Base-by-base conservation (phyloP, 495 filamentous ascomycete genomes). In the Penicillium steckii region DNA sequence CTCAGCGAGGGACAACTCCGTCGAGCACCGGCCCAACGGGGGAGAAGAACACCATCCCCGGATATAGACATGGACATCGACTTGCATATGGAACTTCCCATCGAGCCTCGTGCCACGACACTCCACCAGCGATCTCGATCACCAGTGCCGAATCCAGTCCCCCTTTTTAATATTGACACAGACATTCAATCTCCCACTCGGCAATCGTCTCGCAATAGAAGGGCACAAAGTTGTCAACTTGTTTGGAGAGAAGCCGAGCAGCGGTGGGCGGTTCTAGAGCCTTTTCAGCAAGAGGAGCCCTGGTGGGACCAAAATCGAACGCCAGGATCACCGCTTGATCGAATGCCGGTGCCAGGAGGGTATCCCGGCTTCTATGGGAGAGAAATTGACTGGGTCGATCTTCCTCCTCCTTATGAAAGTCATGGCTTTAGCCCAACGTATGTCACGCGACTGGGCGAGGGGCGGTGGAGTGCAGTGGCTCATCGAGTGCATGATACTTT, bases 331-430 rank as follows among this genome's bases (percentile, higher is more conserved):
- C 10, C n/a, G 10, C n/a, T 10, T 38, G 10, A 38, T 38, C 35
- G 13, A n/a, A 22, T 6, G 17, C 38, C 18, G 9, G 18, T 12
- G 38, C 18, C 38, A 23, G 38, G n/a, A 4, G n/a, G 18, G 9
- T 41, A 29, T 12, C 27, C 27, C 6, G 27, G 12, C 6, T 6
- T 29, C 27, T 29, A 41, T 23, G 21, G 18, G 8, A 19, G 8
- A 22, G 19, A 21, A 8, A 24, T 10, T 23, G 38, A 41, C 8
- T 8, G 18, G 4, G 42, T 32, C 3, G 38, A 33, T 21, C 17
- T 24, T 32, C 56, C 56, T n/a, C 56, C 56, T 19, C 35, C 52
- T 33, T 59, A 59, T 45, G 56, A 59, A 13, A 59, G 56, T 29
- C 56, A 59, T 35, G 33, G 42, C 22, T 59, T 59, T 22, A 48